A percentile compares a stretch with the other conserved stretches of the same genome.
Evolutionary conservation across 768 basidiomycete species (phyloP).

Genomic region (Cystofilobasidium bisporidii): DNA sequence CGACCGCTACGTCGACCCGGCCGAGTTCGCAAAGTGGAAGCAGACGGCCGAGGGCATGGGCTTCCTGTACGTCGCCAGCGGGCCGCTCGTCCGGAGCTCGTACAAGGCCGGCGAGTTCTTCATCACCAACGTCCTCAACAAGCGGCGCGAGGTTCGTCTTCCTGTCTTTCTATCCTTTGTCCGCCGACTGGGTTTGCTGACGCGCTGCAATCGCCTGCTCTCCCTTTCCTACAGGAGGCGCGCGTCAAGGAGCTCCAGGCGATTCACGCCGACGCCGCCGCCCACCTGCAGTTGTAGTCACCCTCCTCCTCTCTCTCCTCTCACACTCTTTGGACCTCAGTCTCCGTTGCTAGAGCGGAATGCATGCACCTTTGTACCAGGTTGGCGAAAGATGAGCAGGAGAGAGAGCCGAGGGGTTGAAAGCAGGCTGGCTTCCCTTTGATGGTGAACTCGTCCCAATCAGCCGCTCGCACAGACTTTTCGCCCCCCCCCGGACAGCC

Average conservation of each 20-base stretch:
- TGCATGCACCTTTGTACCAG: no score
- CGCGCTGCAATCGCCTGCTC: no score
- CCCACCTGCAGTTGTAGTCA: background rate
- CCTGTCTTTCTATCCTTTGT: background rate
- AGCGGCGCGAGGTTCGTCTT: constrained; percentile 22
- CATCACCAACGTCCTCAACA: constrained; percentile 67
- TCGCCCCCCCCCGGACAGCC: no score
- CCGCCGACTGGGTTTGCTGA: background rate
- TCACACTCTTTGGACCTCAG: no score
- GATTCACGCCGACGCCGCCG: background rate
- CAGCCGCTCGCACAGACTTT: no score
- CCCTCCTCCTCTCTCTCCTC: background rate
- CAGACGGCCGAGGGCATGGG: constrained; percentile 81
- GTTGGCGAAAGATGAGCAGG: no score
- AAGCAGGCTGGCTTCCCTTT: no score
- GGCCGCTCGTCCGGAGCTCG: constrained; percentile 87
- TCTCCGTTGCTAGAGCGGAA: no score
- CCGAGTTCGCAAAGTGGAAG: constrained; percentile 88
- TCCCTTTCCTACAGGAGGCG: constrained; percentile 11
- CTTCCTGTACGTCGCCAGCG: constrained; percentile 94
- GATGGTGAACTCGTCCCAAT: no score
- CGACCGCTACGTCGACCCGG: constrained; percentile 85
- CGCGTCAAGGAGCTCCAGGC: constrained; percentile 21
- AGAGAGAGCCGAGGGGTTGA: no score
- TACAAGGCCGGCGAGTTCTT: constrained; percentile 99